Evolutionary conservation across 805 yeast genomes (phyloP).

Genomic region (Zygotorulaspora sp.): DNA sequence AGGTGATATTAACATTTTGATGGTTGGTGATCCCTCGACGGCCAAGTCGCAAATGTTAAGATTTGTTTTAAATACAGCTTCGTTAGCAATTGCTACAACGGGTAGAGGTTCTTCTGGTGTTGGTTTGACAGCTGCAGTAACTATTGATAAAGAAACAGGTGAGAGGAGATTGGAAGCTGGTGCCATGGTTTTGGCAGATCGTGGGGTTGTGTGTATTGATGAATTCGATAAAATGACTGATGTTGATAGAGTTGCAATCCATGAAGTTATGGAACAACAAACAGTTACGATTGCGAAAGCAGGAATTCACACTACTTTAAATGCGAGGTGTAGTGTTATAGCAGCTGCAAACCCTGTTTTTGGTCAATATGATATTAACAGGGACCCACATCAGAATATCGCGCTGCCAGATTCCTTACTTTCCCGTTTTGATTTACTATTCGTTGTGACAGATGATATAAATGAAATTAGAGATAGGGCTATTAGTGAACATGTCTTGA

Average conservation of each 20-base stretch:
- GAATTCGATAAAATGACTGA: constrained; percentile 99
- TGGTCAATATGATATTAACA: constrained; percentile 94
- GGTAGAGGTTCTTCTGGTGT: constrained; percentile 99
- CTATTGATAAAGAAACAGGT: constrained; percentile 94
- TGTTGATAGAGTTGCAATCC: constrained; percentile 94
- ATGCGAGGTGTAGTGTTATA: constrained; percentile 93
- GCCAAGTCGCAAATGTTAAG: constrained; percentile 95
- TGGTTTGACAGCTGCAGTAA: constrained; percentile 98
- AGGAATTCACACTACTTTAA: constrained; percentile 92
- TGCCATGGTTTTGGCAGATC: constrained; percentile 97
- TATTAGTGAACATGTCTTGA: constrained; percentile 88
- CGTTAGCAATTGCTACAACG: constrained; percentile 94
- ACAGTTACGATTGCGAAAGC: constrained; percentile 98
- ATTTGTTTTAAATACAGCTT: constrained; percentile 90
- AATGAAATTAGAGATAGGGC: constrained; percentile 77
- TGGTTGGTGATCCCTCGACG: constrained; percentile 99
- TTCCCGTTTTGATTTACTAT: constrained; percentile 93
- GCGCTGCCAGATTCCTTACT: constrained; percentile 94
- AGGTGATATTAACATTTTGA: constrained; percentile 92
- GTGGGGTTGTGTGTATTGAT: constrained; percentile 97
- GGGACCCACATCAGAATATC: constrained; percentile 93
- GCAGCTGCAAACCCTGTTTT: constrained; percentile 98
- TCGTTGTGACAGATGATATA: constrained; percentile 94
- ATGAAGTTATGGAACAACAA: constrained; percentile 99
- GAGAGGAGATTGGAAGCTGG: constrained; percentile 97